These are phyloP conservation scores for Oemleria cerasiformis DNA, from an alignment of 306 rosid genomes.

Conservation along the genomic window DNA sequence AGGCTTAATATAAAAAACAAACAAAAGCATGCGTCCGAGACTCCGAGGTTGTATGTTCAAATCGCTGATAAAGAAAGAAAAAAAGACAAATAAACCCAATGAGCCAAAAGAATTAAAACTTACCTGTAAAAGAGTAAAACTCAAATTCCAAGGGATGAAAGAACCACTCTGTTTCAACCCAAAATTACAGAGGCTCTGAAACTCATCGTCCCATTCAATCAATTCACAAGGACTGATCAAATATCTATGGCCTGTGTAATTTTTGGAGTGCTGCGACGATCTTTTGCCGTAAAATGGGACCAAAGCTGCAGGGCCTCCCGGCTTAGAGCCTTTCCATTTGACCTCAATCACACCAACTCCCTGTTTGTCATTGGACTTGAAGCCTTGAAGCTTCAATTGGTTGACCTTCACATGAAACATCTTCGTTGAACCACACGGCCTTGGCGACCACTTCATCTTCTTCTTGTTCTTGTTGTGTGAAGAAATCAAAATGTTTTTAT, in stretches of 20 bases:
- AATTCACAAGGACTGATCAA: slow-evolving; percentile 4
- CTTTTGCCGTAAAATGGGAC: slow-evolving; percentile 38
- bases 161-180: slow-evolving; percentile 16
- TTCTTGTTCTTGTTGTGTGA: not conserved
- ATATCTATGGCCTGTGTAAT: slow-evolving; percentile 20
- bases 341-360: slow-evolving; percentile 34
- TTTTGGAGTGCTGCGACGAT: slow-evolving; percentile 25
- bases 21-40: not conserved
- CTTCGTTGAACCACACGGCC: slow-evolving; percentile 24
- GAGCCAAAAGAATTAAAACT: not conserved
- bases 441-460: slow-evolving; percentile 39
- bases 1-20: not conserved
- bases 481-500: not conserved
- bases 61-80: not conserved
- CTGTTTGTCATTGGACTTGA: not conserved
- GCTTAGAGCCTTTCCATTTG: slow-evolving; percentile 34
- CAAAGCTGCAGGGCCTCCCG: slow-evolving; percentile 16
- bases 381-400: slow-evolving; percentile 48
- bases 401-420: slow-evolving; percentile 44
- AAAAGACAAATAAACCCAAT: not conserved
- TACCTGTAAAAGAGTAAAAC: slow-evolving; percentile 56
- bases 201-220: slow-evolving; percentile 44
- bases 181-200: slow-evolving; percentile 27
- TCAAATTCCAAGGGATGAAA: slow-evolving; percentile 29
- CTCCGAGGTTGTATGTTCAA: no score